phyloP scores from a whole-genome alignment of 2,329 filamentous ascomycete species.

The Trichoderma gracile region DNA sequence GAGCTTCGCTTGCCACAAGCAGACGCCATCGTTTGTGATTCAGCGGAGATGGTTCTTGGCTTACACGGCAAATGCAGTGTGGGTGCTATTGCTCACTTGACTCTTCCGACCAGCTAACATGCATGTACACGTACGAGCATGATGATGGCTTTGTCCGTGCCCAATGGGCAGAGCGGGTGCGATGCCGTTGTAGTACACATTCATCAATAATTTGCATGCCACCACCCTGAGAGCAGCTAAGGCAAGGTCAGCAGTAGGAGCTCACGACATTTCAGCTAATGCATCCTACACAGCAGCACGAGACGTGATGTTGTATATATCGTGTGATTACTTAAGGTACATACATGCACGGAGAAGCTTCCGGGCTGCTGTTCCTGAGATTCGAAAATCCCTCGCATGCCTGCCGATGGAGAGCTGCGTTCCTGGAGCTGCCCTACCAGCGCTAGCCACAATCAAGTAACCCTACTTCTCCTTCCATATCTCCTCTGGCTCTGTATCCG shows the following conservation, averaged over 20 bases:
- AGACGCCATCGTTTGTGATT: constrained; percentile 14
- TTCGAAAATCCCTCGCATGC: constrained; percentile 17
- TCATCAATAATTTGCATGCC: neutral
- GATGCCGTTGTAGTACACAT: neutral
- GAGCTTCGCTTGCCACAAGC: neutral
- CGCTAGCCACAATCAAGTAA: no score
- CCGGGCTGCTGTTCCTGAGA: no score
- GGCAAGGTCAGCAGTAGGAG: constrained; percentile 12
- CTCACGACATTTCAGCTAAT: constrained; percentile 18
- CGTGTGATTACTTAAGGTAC: no score
- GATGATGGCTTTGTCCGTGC: neutral
- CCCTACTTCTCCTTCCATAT: no score
- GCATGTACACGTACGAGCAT: no score
- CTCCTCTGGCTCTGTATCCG: no score
- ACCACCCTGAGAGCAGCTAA: neutral
- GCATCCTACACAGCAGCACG: neutral
- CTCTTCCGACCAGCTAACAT: neutral
- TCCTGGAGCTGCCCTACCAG: constrained; percentile 15
- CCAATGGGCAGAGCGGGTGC: neutral
- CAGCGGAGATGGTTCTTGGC: neutral
- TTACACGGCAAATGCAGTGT: neutral
- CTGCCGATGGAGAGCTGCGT: neutral
- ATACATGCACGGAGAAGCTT: no score
- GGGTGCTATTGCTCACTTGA: neutral
- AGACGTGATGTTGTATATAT: neutral